Evolutionary conservation across 768 basidiomycete species (phyloP), one percentile per base, ranked within the genome.

Genomic region (Myochromella boudieri): DNA sequence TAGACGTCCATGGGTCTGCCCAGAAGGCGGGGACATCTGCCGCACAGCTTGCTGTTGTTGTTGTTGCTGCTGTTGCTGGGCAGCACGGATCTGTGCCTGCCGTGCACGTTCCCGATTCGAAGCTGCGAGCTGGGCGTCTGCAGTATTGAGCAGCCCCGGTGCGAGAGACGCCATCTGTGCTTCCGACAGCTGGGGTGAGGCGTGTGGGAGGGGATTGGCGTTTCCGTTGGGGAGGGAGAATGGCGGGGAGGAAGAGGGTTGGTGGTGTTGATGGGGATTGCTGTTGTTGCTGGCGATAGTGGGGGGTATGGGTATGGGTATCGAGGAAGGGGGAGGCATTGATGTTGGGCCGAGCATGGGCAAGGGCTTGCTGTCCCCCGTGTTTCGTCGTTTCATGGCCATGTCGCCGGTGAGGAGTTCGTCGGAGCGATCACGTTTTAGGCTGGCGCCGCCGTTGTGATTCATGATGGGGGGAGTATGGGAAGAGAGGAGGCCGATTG

Each of bases 341-440:
- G 72, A 68, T 49, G 65, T 60, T 15, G 58, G n/a, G n/a, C n/a
- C n/a, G n/a, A n/a, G n/a, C n/a, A n/a, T n/a, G n/a, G n/a, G n/a
- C n/a, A n/a, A 36, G 6, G 59, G 42, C n/a, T 52, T 49, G 56
- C 81, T 84, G 52, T 88, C 86, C 26, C 87, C 87, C 1, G 81
- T 81, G 56, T 89, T 83, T 15, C 82, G 74, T 14, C 87, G 76
- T 62, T 90, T 89, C 61, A 75, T 78, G 31, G 68, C 67, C 18
- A 56, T 40, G 20, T 76, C 75, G 3, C 53, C 43, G 25, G 44
- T 10, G 20, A 46, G 4, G 2, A 46, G 25, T 34, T 85, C 84
- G 11, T 82, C 82, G 2, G 76, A 62, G 29, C 85, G 71, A 34
- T 81, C 80, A 44, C 87, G 82, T 58, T 88, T 88, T 26, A 84